Evolutionary conservation across 352 stramenopile species (phyloP).

Genomic region (Globisporangium canariense): DNA sequence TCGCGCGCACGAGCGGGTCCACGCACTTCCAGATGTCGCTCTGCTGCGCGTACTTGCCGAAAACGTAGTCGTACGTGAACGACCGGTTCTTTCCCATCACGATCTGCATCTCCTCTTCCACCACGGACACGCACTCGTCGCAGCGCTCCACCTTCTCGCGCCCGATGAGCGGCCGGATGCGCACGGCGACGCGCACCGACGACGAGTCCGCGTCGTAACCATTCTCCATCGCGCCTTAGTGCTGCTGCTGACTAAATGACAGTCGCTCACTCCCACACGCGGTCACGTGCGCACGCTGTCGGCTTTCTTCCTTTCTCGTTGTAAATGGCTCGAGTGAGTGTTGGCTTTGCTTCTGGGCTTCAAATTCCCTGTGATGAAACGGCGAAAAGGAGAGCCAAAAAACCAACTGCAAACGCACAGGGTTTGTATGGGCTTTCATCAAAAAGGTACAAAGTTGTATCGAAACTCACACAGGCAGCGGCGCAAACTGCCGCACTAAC

Average conservation of each 20-base stretch:
- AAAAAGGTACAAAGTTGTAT: too few species aligned
- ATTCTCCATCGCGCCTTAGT: slow-evolving; percentile 16
- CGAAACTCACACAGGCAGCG: too few species aligned
- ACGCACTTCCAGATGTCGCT: slow-evolving; percentile 85
- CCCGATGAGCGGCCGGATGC: slow-evolving; percentile 82
- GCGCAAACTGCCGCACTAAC: too few species aligned
- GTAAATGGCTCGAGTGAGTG: neutral
- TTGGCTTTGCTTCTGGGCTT: too few species aligned
- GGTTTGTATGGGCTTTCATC: too few species aligned
- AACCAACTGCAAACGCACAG: slow-evolving; percentile 1
- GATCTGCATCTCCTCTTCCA: slow-evolving; percentile 80
- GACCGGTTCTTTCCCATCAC: slow-evolving; percentile 86
- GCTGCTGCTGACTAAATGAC: neutral
- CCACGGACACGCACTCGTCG: slow-evolving; percentile 83
- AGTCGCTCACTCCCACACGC: neutral
- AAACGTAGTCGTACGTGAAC: slow-evolving; percentile 91
- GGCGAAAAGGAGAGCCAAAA: neutral
- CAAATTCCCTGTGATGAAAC: too few species aligned
- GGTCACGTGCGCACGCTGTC: neutral
- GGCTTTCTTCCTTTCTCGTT: neutral
- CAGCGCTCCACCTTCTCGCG: slow-evolving; percentile 88
- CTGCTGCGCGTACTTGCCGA: slow-evolving; percentile 81
- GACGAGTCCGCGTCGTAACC: slow-evolving; percentile 45
- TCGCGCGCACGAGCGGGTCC: slow-evolving; percentile 72
- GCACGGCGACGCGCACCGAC: slow-evolving; percentile 81